Percentiles rank a stretch among this genome's conserved stretches.
Conservation (phyloP, 2,329 filamentous ascomycete species). For the Pseudogymnoascus sp. region DNA sequence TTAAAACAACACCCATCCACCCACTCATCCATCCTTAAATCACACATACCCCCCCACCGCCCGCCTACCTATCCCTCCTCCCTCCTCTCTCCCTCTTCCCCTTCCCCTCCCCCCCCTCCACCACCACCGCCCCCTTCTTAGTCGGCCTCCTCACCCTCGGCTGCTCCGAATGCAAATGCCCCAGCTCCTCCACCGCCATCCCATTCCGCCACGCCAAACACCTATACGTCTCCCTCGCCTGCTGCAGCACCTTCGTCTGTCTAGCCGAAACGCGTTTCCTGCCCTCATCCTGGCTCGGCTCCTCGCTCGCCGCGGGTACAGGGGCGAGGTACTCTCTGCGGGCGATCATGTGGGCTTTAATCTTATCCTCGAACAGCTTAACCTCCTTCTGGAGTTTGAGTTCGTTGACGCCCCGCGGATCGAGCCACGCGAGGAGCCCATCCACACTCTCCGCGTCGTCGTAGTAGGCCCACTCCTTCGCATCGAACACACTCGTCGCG, state of each 20-base stretch:
- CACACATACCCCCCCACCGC: background rate
- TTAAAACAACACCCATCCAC: background rate
- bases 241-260: conserved; percentile 49
- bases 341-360: conserved; percentile 70
- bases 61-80: conserved; percentile 36
- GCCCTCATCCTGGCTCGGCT: conserved; percentile 35
- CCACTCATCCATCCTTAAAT: background rate
- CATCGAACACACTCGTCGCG: conserved; percentile 63
- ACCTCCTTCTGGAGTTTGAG: conserved; percentile 83
- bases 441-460: conserved; percentile 73
- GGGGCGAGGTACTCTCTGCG: conserved; percentile 63
- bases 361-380: conserved; percentile 63
- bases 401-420: conserved; percentile 79
- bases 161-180: conserved; percentile 52
- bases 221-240: conserved; percentile 44
- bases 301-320: conserved; percentile 26
- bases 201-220: conserved; percentile 60
- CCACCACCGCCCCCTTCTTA: conserved; percentile 24
- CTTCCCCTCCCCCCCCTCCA: conserved; percentile 31
- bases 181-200: conserved; percentile 47
- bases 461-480: conserved; percentile 84
- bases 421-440: conserved; percentile 76
- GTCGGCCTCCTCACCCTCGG: conserved; percentile 34
- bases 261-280: conserved; percentile 48
- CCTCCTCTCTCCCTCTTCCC: conserved; percentile 30